Evolutionary conservation across 2,329 filamentous ascomycete genomes (phyloP), one percentile per base, ranked within the genome.

Genomic region (Diaporthe eres): DNA sequence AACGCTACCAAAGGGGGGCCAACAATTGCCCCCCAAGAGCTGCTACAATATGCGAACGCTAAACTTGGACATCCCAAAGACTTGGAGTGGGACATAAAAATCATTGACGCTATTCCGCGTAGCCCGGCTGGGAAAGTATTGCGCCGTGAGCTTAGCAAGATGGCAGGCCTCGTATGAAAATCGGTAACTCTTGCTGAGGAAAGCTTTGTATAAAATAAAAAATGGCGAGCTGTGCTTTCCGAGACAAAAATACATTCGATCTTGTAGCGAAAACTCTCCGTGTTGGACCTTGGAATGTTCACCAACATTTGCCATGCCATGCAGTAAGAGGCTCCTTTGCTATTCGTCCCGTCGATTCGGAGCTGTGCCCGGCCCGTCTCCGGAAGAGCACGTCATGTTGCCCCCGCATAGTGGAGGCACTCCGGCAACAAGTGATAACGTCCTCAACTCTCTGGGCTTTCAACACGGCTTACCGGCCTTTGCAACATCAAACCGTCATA

Each of bases 391-490:
- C 47, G 63, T 68, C 63, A 51, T 53, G 31, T 2, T 8, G 13
- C 39, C 63, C 47, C 63, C 47, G 63, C 63, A 68, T 25, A 39
- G 63, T 51, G 31, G 31, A 53, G 17, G 44, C 22, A 25, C 22
- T 53, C 31, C 31, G 44, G 63, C 63, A 68, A 68, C 37, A 25
- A 39, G 28, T 53, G 44, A 68, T 39, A 67, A 22, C 10, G 22
- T 3, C 34, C 34, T n/a, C 17, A n/a, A 22, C n/a, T 47, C 19
- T 1, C 5, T 49, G 2, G 1, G 2, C 10, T 17, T 37, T 1
- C 15, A 57, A 17, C 34, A 42, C 42, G 6, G 3, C 25, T 39
- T n/a, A n/a, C 3, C 10, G 10, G 37, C 44, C n/a, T 3, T 10
- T 4, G 5, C n/a, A 47, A n/a, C n/a, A 19, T 8, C 17, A 9